Base-by-base conservation (phyloP, 495 filamentous ascomycete genomes). In the Aspergillus bridgeri region DNA sequence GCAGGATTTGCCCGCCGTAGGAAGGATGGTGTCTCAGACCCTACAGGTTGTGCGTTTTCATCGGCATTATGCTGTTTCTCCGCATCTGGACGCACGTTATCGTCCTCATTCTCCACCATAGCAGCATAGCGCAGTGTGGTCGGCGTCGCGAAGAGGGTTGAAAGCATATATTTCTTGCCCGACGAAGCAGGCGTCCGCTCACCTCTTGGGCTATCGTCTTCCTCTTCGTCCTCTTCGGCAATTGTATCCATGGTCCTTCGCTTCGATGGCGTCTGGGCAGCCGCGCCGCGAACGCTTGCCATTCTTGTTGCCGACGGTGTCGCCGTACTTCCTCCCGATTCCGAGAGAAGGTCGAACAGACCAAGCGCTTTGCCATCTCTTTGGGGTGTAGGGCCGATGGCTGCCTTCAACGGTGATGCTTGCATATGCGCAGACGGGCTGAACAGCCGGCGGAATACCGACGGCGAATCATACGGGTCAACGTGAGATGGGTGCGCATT, bases 321-420 rank as follows among this genome's bases (percentile, higher is more conserved):
- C 0, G 78, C 74, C 2, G 70, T 72, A 45, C 72, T 79, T 11
- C 81, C 78, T 4, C 79, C 72, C 2, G 86, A 82, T 42, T 83
- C 81, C 21, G 83, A 82, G 6, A 96, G 79, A 24, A 92, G 78
- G 67, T 98, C 94, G 64, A 98, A 98, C n/a, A 98, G 72, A 4
- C 94, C 93, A 0, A 98, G 76, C 1, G 94, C 83, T 42, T 83
- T 84, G 13, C 94, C 94, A 69, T 96, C 89, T 58, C 88, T 88
- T 62, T 97, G 92, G 2, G 94, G 94, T 2, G 94, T 98, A 2
- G 92, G 92, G 6, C 92, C 92, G 60, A 97, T 81, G 20, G 73
- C 70, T 45, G 69, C 54, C 42, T 76, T 76, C 7, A 76, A 55
- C 3, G 74, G 75, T 5, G 72, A 63, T 20, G 69, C 65, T 27